A percentile compares a stretch with the other conserved stretches of the same genome.
Evolutionary conservation across 1,139 yeast genomes (phyloP).

Genomic region (Zygoascus sp.): DNA sequence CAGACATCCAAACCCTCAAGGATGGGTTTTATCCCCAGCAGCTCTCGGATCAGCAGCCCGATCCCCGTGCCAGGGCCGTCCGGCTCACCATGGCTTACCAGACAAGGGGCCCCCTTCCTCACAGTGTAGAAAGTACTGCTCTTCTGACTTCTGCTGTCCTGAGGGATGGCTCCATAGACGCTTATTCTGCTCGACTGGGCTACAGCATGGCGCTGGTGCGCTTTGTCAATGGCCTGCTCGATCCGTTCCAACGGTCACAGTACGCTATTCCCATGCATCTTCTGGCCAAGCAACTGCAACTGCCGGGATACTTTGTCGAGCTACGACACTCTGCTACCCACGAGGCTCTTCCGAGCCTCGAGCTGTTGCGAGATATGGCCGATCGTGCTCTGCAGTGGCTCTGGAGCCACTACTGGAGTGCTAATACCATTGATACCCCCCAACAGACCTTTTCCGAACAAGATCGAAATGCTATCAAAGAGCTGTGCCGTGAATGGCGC

Average conservation of each 20-base stretch:
- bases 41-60: background rate
- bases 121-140: conserved; percentile 72
- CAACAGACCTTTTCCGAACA: conserved; percentile 22
- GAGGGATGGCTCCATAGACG: conserved; percentile 40
- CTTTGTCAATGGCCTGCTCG: conserved; percentile 88
- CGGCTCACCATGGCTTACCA: conserved; percentile 44
- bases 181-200: conserved; percentile 42
- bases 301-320: conserved; percentile 87
- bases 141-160: conserved; percentile 52
- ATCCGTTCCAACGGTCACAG: conserved; percentile 75
- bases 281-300: conserved; percentile 61
- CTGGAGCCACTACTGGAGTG: conserved; percentile 67
- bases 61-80: conserved; percentile 5
- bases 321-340: conserved; percentile 90
- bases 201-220: conserved; percentile 77
- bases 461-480: conserved; percentile 29
- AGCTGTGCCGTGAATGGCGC: conserved; percentile 35
- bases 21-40: conserved; percentile 20
- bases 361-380: conserved; percentile 56
- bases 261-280: conserved; percentile 75
- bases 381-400: conserved; percentile 72
- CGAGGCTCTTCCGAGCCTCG: conserved; percentile 70
- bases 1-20: conserved; percentile 52
- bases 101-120: conserved; percentile 70
- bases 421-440: conserved; percentile 33